These are phyloP conservation scores for Tolypocladium endophyticum DNA, from an alignment of 2,329 filamentous ascomycete species.

Conservation along the genomic window DNA sequence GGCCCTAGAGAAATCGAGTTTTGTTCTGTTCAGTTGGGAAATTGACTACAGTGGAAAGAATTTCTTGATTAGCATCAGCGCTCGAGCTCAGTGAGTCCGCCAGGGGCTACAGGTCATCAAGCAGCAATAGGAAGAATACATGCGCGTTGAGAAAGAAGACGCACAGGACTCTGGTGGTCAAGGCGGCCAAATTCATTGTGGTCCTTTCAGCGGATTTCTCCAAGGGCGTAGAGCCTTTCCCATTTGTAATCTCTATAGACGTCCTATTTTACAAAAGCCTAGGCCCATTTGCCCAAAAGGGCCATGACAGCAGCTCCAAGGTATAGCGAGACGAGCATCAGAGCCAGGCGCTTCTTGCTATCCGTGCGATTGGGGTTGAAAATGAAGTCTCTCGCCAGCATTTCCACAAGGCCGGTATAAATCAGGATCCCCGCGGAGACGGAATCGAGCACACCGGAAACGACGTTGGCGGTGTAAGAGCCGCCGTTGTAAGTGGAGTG, in stretches of 20 bases:
- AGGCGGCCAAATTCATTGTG: background rate
- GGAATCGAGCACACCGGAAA: background rate
- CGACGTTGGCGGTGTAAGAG: background rate
- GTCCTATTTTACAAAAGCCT: background rate
- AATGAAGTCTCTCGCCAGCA: conserved; percentile 53
- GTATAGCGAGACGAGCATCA: conserved; percentile 50
- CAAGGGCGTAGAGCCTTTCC: too few relatives aligned
- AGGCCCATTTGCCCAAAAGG: background rate
- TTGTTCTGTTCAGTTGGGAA: background rate
- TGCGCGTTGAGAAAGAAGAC: background rate
- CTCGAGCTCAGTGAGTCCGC: background rate
- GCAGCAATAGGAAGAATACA: too few relatives aligned
- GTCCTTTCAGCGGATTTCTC: background rate
- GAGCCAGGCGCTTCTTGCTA: conserved; percentile 28
- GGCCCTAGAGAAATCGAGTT: background rate
- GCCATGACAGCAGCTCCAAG: conserved; percentile 50
- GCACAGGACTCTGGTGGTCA: too few relatives aligned
- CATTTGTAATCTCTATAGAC: background rate
- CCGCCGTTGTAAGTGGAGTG: conserved; percentile 15
- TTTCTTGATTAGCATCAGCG: background rate
- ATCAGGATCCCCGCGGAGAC: background rate
- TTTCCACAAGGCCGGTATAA: background rate
- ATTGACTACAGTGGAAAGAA: background rate
- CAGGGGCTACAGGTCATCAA: background rate
- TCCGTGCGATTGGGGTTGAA: conserved; percentile 71